phyloP scores from a whole-genome alignment of 345 rosid genomes.

The Odontarrhena argentea region DNA sequence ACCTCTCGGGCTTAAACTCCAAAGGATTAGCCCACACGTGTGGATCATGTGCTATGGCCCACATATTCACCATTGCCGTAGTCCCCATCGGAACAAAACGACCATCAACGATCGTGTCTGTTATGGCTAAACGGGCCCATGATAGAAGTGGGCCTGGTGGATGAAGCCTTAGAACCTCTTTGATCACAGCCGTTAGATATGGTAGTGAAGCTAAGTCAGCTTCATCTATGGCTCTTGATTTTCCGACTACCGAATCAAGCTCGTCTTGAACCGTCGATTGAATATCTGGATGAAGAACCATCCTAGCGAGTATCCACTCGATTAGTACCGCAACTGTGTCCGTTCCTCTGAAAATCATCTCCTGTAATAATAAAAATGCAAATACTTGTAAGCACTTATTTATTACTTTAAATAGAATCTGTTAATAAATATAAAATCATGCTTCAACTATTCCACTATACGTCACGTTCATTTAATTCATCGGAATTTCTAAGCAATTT shows the following conservation, averaged over 20 bases:
- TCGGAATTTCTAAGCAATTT: neutral
- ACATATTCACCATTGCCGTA: constrained; percentile 95
- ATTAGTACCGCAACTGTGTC: constrained; percentile 84
- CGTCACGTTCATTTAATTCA: constrained; percentile 8
- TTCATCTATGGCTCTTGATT: constrained; percentile 57
- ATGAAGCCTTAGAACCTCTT: constrained; percentile 80
- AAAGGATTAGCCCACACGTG: constrained; percentile 70
- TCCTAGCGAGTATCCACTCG: constrained; percentile 90
- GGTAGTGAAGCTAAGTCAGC: constrained; percentile 48
- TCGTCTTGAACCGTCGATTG: constrained; percentile 76
- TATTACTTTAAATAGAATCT: constrained; percentile 33
- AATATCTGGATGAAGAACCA: constrained; percentile 64
- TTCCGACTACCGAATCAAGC: constrained; percentile 63
- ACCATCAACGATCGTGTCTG: constrained; percentile 74
- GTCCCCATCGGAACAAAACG: constrained; percentile 81
- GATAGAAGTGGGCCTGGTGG: constrained; percentile 97
- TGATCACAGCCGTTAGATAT: constrained; percentile 74
- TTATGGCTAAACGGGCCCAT: constrained; percentile 85
- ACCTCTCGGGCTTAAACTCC: constrained; percentile 67
- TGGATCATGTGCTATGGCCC: constrained; percentile 90
- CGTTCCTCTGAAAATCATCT: constrained; percentile 90
- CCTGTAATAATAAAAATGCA: constrained; percentile 45
- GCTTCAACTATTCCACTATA: constrained; percentile 26
- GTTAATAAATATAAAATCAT: constrained; percentile 23
- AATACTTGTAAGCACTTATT: neutral